phyloP scores from a whole-genome alignment of 2,329 filamentous ascomycete species.

The Teratosphaeria destructans region DNA sequence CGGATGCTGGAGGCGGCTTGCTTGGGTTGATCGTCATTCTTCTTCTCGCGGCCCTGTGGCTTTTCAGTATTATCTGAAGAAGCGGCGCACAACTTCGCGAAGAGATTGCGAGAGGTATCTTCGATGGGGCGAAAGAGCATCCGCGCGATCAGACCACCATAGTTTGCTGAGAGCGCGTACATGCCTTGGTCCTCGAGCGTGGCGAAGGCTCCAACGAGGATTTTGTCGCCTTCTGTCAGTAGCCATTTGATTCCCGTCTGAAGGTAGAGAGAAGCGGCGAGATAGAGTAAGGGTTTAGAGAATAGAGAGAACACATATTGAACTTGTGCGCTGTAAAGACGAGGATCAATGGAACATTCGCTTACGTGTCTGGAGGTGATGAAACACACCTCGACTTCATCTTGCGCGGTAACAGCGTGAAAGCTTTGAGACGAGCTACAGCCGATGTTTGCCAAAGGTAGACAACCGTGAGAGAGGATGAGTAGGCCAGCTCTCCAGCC shows the following conservation, averaged over 20 bases:
- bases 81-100: slow-evolving; percentile 63
- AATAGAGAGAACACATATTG: slow-evolving; percentile 53
- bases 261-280: slow-evolving; percentile 73
- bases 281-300: slow-evolving; percentile 56
- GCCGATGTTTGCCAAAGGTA: slow-evolving; percentile 55
- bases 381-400: slow-evolving; percentile 34
- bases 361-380: slow-evolving; percentile 13
- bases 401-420: slow-evolving; percentile 53
- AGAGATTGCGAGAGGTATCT: slow-evolving; percentile 82
- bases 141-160: slow-evolving; percentile 73
- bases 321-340: slow-evolving; percentile 17
- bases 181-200: slow-evolving; percentile 73
- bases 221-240: slow-evolving; percentile 85
- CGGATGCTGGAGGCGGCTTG: slow-evolving; percentile 11
- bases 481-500: slow-evolving; percentile 72
- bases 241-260: slow-evolving; percentile 88
- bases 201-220: slow-evolving; percentile 71
- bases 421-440: slow-evolving; percentile 48
- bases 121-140: slow-evolving; percentile 92
- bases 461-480: slow-evolving; percentile 54
- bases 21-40: not conserved
- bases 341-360: slow-evolving; percentile 13
- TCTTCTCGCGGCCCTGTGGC: not conserved
- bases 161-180: slow-evolving; percentile 90
- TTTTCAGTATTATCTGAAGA: not conserved